phyloP scores from a whole-genome alignment of 352 stramenopile species.

The Globisporangium echinulatum region DNA sequence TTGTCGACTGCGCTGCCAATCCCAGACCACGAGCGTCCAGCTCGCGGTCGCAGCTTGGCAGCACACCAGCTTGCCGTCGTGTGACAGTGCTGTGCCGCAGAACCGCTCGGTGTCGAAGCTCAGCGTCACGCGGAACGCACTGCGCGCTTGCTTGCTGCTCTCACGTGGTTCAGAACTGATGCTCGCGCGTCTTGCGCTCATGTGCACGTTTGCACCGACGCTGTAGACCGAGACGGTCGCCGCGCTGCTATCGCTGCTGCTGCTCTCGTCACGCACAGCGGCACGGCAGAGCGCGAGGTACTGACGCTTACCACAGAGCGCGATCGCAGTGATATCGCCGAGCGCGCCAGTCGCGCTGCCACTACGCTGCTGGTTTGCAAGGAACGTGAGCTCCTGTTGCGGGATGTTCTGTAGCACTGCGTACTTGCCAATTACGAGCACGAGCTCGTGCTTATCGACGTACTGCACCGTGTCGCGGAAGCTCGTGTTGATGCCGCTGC shows the following conservation, averaged over 20 bases:
- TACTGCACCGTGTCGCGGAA: slow-evolving; percentile 53
- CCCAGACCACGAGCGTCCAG: slow-evolving; percentile 68
- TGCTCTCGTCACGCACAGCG: slow-evolving; percentile 12
- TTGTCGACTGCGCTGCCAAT: slow-evolving; percentile 65
- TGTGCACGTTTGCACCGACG: background rate
- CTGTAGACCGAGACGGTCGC: slow-evolving; percentile 38
- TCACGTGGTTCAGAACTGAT: slow-evolving; percentile 4
- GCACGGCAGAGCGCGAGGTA: slow-evolving; percentile 51
- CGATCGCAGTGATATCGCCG: slow-evolving; percentile 65
- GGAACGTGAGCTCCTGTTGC: slow-evolving; percentile 48
- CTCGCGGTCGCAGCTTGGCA: slow-evolving; percentile 41
- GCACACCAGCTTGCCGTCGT: slow-evolving; percentile 63
- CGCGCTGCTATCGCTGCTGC: slow-evolving; percentile 2
- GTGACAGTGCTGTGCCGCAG: slow-evolving; percentile 43
- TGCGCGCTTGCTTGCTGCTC: slow-evolving; percentile 1
- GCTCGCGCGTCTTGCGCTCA: background rate
- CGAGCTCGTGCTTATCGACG: slow-evolving; percentile 50
- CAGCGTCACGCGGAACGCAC: slow-evolving; percentile 36
- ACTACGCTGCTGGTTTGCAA: slow-evolving; percentile 21
- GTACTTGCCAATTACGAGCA: slow-evolving; percentile 59
- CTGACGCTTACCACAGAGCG: slow-evolving; percentile 45
- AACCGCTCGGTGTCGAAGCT: slow-evolving; percentile 49
- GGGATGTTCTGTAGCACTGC: slow-evolving; percentile 63
- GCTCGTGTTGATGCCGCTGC: slow-evolving; percentile 40
- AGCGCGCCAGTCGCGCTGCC: slow-evolving; percentile 14